A percentile compares a stretch with the other conserved stretches of the same genome.
Conservation (phyloP, 1,139 yeast genomes). For the Hyphopichia wangnamkhiaoensis region DNA sequence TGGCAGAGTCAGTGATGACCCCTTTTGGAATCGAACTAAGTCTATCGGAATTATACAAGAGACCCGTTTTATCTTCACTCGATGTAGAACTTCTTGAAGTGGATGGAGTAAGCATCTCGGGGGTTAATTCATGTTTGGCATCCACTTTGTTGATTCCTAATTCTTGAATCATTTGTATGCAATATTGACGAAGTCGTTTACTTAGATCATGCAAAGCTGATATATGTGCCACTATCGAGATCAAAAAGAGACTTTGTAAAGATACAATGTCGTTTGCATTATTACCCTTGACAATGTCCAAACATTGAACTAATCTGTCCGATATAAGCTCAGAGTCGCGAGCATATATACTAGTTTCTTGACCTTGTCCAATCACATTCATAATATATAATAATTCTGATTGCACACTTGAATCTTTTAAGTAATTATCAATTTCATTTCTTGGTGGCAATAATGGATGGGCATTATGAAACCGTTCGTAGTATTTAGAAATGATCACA, state of each 20-base stretch:
- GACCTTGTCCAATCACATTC: conserved; percentile 50
- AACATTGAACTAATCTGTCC: conserved; percentile 32
- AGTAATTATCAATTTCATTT: conserved; percentile 28
- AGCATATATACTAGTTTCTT: conserved; percentile 32
- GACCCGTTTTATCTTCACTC: not conserved
- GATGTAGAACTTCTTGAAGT: not conserved
- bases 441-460: conserved; percentile 49
- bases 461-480: conserved; percentile 35
- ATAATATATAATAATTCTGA: conserved; percentile 43
- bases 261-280: conserved; percentile 36
- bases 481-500: conserved; percentile 35
- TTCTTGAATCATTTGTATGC: conserved; percentile 34
- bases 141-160: conserved; percentile 39
- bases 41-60: conserved; percentile 15
- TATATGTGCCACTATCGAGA: conserved; percentile 45
- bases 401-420: conserved; percentile 29
- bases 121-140: conserved; percentile 7
- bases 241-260: conserved; percentile 38
- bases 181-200: conserved; percentile 36
- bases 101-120: conserved; percentile 1
- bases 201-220: conserved; percentile 49
- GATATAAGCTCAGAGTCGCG: conserved; percentile 31
- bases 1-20: conserved; percentile 31
- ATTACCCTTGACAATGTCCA: conserved; percentile 28
- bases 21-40: conserved; percentile 14